A percentile compares a stretch with the other conserved stretches of the same genome.
These are phyloP conservation scores for Carex pumila DNA, from an alignment of 176 grass and related monocot species.

Conservation along the genomic window DNA sequence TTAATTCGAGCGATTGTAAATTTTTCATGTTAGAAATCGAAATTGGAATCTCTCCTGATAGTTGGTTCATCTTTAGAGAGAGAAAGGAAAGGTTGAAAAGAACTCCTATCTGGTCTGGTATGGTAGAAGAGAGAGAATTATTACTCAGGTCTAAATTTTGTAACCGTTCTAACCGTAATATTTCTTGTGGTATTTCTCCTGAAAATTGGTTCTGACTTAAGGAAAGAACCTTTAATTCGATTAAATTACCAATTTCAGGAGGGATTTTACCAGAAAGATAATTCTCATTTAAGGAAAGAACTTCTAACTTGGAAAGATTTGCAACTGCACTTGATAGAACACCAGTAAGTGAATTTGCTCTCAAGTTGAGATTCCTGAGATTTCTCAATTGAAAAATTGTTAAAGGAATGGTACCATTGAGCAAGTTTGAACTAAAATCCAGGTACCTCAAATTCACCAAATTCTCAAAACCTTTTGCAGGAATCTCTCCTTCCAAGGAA, in stretches of 20 bases:
- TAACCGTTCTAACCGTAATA: neutral
- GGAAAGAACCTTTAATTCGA: neutral
- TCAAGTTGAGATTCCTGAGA: slow-evolving; percentile 10
- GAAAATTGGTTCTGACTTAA: slow-evolving; percentile 7
- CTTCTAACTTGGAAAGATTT: slow-evolving; percentile 9
- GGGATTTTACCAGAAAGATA: slow-evolving; percentile 4
- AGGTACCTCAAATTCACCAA: slow-evolving; percentile 1
- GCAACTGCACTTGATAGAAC: neutral
- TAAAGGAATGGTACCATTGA: slow-evolving; percentile 23
- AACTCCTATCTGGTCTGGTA: slow-evolving; percentile 3
- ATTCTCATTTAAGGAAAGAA: neutral
- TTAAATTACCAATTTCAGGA: slow-evolving; percentile 12
- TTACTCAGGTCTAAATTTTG: slow-evolving; percentile 19
- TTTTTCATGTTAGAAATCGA: neutral
- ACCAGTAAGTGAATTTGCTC: slow-evolving; percentile 9
- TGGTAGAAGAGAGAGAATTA: slow-evolving; percentile 25
- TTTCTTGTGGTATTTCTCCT: neutral
- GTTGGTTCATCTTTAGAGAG: slow-evolving; percentile 15
- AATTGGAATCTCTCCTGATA: slow-evolving; percentile 4
- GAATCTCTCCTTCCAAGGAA: slow-evolving; percentile 10
- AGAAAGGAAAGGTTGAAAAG: slow-evolving; percentile 23
- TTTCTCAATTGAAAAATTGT: slow-evolving; percentile 3
- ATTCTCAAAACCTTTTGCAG: slow-evolving; percentile 1
- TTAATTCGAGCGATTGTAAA: slow-evolving; percentile 9
- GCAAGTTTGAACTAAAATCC: slow-evolving; percentile 18